phyloP scores from a whole-genome alignment of 306 rosid genomes.

The Arachis stenosperma region DNA sequence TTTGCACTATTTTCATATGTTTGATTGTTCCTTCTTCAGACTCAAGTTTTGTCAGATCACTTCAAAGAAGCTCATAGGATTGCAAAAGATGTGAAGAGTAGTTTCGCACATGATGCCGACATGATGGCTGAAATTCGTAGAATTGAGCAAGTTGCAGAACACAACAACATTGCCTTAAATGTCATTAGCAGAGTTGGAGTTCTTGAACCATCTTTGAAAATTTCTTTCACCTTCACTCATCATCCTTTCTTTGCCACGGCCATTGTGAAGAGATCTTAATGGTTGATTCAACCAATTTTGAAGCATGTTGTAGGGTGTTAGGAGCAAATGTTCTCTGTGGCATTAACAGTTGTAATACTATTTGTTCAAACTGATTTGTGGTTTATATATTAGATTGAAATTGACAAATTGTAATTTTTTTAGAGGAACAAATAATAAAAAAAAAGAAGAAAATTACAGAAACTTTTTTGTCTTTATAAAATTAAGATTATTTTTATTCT shows the following conservation, averaged over 20 bases:
- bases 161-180: conserved; percentile 82
- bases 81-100: conserved; percentile 76
- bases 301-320: conserved; percentile 39
- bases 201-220: conserved; percentile 72
- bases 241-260: conserved; percentile 91
- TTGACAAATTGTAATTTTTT: conserved; percentile 57
- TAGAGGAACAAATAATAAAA: conserved; percentile 43
- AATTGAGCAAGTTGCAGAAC: conserved; percentile 92
- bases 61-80: conserved; percentile 90
- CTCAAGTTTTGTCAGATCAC: conserved; percentile 70
- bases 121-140: conserved; percentile 74
- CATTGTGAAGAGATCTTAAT: conserved; percentile 81
- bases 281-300: conserved; percentile 60
- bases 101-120: conserved; percentile 75
- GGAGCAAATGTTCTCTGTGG: conserved; percentile 47
- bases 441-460: conserved; percentile 15
- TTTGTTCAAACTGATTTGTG: conserved; percentile 46
- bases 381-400: conserved; percentile 46
- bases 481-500: no score
- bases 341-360: conserved; percentile 48
- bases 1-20: no score
- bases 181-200: conserved; percentile 70
- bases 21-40: conserved; percentile 46
- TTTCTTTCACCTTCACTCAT: conserved; percentile 75
- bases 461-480: conserved; percentile 2